Conservation (phyloP, 2,329 filamentous ascomycete species). For the Penicillium sp. region DNA sequence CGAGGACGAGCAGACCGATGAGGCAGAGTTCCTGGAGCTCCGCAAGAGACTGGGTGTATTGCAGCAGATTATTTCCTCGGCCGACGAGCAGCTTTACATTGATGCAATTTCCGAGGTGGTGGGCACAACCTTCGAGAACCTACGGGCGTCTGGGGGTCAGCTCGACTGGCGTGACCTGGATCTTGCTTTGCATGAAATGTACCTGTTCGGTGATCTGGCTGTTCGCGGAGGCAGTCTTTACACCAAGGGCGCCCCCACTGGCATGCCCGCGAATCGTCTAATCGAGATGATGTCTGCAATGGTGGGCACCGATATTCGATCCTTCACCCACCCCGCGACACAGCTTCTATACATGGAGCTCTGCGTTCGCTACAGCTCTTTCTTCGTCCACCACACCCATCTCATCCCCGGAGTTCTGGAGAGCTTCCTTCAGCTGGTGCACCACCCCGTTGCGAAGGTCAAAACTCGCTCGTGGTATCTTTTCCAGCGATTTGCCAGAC, state of each 20-base stretch:
- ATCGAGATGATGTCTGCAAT: slow-evolving; percentile 93
- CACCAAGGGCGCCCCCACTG: slow-evolving; percentile 78
- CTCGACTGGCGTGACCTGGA: slow-evolving; percentile 96
- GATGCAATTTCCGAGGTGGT: slow-evolving; percentile 85
- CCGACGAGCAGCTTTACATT: slow-evolving; percentile 86
- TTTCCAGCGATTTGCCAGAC: slow-evolving; percentile 89
- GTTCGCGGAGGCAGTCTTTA: slow-evolving; percentile 85
- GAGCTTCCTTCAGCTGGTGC: slow-evolving; percentile 86
- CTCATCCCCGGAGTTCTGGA: slow-evolving; percentile 86
- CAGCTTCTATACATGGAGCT: slow-evolving; percentile 98
- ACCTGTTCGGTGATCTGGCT: slow-evolving; percentile 91
- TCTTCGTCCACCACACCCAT: slow-evolving; percentile 82
- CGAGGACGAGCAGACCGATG: slow-evolving; percentile 92
- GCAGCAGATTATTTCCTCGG: slow-evolving; percentile 87
- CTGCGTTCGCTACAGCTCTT: slow-evolving; percentile 87
- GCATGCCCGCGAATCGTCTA: slow-evolving; percentile 75
- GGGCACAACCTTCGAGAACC: slow-evolving; percentile 79
- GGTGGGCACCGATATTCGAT: slow-evolving; percentile 86
- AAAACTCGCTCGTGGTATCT: slow-evolving; percentile 95
- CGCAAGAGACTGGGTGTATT: slow-evolving; percentile 85
- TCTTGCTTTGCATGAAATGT: slow-evolving; percentile 92
- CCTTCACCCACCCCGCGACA: slow-evolving; percentile 85
- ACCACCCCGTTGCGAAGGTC: slow-evolving; percentile 83
- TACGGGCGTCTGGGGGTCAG: slow-evolving; percentile 70
- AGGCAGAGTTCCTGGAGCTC: slow-evolving; percentile 95